A percentile compares a stretch with the other conserved stretches of the same genome.
Conservation (phyloP, 164 flowering plant species). For the Paratinospora sagittata region DNA sequence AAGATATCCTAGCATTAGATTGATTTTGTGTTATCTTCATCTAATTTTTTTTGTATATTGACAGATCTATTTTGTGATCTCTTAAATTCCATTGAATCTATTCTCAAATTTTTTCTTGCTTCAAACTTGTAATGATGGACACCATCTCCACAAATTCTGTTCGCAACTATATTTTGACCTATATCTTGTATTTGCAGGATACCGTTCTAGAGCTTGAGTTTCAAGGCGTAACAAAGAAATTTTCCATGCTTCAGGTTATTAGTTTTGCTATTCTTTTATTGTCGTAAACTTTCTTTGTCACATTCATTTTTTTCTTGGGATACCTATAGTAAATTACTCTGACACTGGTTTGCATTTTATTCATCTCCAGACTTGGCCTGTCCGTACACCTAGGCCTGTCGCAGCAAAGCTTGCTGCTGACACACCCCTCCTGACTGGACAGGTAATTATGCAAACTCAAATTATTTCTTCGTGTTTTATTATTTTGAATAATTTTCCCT, state of each 20-base stretch:
- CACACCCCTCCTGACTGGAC: slow-evolving; percentile 97
- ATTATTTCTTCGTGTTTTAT: neutral
- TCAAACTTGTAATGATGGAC: neutral
- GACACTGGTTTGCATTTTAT: slow-evolving; percentile 4
- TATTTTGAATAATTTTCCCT: neutral
- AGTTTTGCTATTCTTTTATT: neutral
- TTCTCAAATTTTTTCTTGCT: too few species aligned
- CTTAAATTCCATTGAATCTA: too few species aligned
- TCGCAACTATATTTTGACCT: slow-evolving; percentile 1
- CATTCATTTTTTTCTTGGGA: neutral
- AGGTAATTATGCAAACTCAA: slow-evolving; percentile 39
- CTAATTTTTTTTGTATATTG: too few species aligned
- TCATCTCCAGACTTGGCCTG: slow-evolving; percentile 86
- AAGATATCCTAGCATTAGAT: too few species aligned
- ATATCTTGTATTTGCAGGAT: slow-evolving; percentile 50
- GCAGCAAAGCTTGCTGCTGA: slow-evolving; percentile 97
- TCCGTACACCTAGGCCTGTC: slow-evolving; percentile 97
- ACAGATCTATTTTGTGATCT: too few species aligned
- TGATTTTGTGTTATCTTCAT: too few species aligned
- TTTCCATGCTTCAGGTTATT: slow-evolving; percentile 96
- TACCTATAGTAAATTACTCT: neutral
- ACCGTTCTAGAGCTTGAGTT: slow-evolving; percentile 96
- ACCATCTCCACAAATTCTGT: neutral
- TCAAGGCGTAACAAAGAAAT: slow-evolving; percentile 88
- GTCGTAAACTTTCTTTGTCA: neutral